Base-by-base conservation (phyloP, 495 filamentous ascomycete species). In the Neurospora sp. region DNA sequence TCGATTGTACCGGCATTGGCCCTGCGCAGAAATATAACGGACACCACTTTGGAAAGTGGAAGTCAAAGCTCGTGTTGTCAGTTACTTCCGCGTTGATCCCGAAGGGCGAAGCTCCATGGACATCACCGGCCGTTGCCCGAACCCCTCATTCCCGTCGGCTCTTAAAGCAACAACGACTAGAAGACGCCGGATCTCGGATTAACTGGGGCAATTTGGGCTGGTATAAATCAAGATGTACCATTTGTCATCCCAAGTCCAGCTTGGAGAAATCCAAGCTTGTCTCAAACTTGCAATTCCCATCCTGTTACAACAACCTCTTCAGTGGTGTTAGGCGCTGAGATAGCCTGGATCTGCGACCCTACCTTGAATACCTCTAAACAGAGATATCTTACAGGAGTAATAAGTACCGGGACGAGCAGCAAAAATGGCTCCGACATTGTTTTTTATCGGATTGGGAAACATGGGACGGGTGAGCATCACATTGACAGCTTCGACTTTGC, bases 381-480 rank as follows among this genome's bases (percentile, higher is more conserved):
- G 20, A 31, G 22, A 61, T 22, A 16, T 27, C 27, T 65, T 35
- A 31, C 27, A 65, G 53, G 53, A 65, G 14, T 65, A 35, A 9
- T 65, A 65, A 35, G 14, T 27, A 35, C 27, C 53, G 27, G 14
- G 27, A 16, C 45, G 69, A 35, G 42, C 27, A 40, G 44, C 40
- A 35, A 80, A 61, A 10, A 91, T 91, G 89, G 83, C 89, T 68
- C 87, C 88, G 74, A 89, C 87, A 79, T 69, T 94, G 68, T 84
- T 94, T 77, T 97, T 91, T 90, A 91, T 97, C 71, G 94, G 94
- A 70, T 85, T 97, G 71, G 94, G 94, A 9, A 97, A 97, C 81
- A 97, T 97, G 88, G 94, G 94, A 74, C 86, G 92, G 73, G 93
- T 94, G 85, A 84, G 89, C 84, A 44, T 38, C 16, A 69, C 6